These are phyloP conservation scores for Phylloporus sp. DNA, from an alignment of 768 basidiomycete species.

Conservation along the genomic window DNA sequence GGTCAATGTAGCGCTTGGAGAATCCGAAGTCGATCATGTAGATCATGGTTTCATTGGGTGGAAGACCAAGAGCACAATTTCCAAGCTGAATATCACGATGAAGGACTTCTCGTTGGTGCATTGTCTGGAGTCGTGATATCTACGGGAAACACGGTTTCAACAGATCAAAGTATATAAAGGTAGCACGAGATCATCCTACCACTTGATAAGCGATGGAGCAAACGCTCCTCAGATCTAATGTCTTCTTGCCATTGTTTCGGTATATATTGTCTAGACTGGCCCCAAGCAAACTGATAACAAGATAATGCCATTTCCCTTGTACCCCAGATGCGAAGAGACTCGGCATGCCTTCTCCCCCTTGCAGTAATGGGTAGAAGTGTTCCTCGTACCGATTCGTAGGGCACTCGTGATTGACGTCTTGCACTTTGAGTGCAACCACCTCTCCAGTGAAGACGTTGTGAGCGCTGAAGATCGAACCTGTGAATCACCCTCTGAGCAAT, in stretches of 20 bases:
- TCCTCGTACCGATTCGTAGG: slow-evolving; percentile 76
- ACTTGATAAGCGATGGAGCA: slow-evolving; percentile 76
- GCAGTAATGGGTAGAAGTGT: slow-evolving; percentile 61
- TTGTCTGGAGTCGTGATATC: slow-evolving; percentile 70
- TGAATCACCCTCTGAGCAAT: slow-evolving; percentile 2
- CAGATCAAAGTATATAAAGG: not conserved
- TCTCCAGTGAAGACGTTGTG: slow-evolving; percentile 51
- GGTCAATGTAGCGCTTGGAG: slow-evolving; percentile 74
- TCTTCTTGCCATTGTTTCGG: slow-evolving; percentile 50
- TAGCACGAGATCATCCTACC: slow-evolving; percentile 38
- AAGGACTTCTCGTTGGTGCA: slow-evolving; percentile 70
- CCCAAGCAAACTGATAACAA: slow-evolving; percentile 76
- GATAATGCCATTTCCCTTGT: slow-evolving; percentile 59
- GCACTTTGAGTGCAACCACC: slow-evolving; percentile 71
- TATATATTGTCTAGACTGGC: slow-evolving; percentile 63
- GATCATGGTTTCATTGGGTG: slow-evolving; percentile 54
- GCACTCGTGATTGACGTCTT: slow-evolving; percentile 65
- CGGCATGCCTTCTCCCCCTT: slow-evolving; percentile 73
- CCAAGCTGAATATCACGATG: slow-evolving; percentile 81
- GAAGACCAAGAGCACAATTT: slow-evolving; percentile 64
- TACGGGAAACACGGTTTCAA: slow-evolving; percentile 26
- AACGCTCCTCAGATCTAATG: slow-evolving; percentile 67
- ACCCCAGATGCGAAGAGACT: slow-evolving; percentile 61
- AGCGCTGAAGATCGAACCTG: slow-evolving; percentile 71
- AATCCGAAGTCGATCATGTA: slow-evolving; percentile 90